These are phyloP conservation scores for Penicillium cosmopolitanum DNA, from an alignment of 495 filamentous ascomycete species.

Conservation along the genomic window DNA sequence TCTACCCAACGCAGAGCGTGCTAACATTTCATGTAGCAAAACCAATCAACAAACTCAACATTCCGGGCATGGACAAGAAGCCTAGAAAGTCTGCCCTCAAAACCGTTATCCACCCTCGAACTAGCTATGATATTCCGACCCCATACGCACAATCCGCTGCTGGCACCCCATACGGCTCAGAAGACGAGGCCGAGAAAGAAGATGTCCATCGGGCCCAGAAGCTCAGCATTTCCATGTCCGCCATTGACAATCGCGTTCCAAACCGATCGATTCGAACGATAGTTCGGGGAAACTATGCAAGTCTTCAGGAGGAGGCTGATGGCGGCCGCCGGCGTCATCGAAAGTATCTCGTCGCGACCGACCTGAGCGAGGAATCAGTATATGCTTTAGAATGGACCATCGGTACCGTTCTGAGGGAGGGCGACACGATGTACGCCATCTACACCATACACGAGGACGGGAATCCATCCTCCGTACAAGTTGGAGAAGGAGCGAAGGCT, in stretches of 20 bases:
- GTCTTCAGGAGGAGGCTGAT: slow-evolving; percentile 74
- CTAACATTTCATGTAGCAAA: slow-evolving; percentile 16
- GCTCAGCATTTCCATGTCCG: slow-evolving; percentile 76
- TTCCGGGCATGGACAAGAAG: slow-evolving; percentile 21
- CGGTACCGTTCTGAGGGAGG: slow-evolving; percentile 90
- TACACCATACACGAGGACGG: slow-evolving; percentile 88
- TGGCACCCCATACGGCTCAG: slow-evolving; percentile 81
- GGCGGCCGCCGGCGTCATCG: slow-evolving; percentile 72
- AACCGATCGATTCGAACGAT: slow-evolving; percentile 86
- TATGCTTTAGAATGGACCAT: slow-evolving; percentile 98
- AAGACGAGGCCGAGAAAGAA: slow-evolving; percentile 79
- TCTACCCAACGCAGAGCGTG: not conserved
- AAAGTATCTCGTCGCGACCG: slow-evolving; percentile 90
- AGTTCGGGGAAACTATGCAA: slow-evolving; percentile 79
- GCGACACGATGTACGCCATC: slow-evolving; percentile 89
- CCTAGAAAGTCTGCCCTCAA: slow-evolving; percentile 51
- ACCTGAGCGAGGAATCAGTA: slow-evolving; percentile 89
- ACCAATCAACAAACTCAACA: slow-evolving; percentile 4
- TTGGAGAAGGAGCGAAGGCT: slow-evolving; percentile 62
- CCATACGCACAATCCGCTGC: slow-evolving; percentile 59
- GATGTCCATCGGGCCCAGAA: slow-evolving; percentile 87
- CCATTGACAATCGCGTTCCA: slow-evolving; percentile 72
- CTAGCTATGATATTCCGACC: slow-evolving; percentile 67
- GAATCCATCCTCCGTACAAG: slow-evolving; percentile 46
- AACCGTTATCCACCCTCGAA: slow-evolving; percentile 75